A percentile compares a stretch with the other conserved stretches of the same genome.
Evolutionary conservation across 768 basidiomycete genomes (phyloP).

Genomic region (Mycena galericulata): DNA sequence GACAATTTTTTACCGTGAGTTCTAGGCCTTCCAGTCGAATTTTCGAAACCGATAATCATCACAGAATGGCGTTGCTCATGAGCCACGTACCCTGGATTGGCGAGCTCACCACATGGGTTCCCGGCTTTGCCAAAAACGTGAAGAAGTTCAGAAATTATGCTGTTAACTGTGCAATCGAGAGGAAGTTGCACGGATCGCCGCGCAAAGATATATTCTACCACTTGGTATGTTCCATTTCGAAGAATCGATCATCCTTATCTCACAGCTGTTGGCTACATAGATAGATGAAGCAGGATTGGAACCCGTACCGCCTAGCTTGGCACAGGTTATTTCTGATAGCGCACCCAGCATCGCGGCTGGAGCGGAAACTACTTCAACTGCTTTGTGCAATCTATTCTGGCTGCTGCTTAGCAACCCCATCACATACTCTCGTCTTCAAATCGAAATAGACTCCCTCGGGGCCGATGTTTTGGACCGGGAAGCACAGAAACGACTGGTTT

Average conservation of each 20-base stretch:
- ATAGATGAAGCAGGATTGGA: slow-evolving; percentile 56
- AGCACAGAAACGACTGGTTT: slow-evolving; percentile 47
- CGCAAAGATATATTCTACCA: slow-evolving; percentile 55
- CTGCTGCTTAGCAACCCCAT: slow-evolving; percentile 49
- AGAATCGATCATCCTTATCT: neutral
- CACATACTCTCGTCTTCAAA: slow-evolving; percentile 47
- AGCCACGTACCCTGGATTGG: slow-evolving; percentile 62
- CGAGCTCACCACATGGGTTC: slow-evolving; percentile 51
- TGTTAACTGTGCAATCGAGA: slow-evolving; percentile 48
- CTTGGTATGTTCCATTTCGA: slow-evolving; percentile 44
- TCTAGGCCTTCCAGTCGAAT: slow-evolving; percentile 11
- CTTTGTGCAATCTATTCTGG: slow-evolving; percentile 48
- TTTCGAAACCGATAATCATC: no score
- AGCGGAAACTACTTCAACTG: slow-evolving; percentile 54
- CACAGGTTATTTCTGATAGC: slow-evolving; percentile 52
- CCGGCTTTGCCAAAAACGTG: slow-evolving; percentile 49
- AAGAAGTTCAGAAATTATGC: slow-evolving; percentile 57
- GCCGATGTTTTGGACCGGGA: no score
- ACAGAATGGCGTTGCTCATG: slow-evolving; percentile 58
- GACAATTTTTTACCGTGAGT: slow-evolving; percentile 59
- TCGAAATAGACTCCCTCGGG: slow-evolving; percentile 54
- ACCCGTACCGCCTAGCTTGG: slow-evolving; percentile 43
- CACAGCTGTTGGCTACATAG: slow-evolving; percentile 39
- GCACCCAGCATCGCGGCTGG: slow-evolving; percentile 55
- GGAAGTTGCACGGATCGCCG: slow-evolving; percentile 52